Evolutionary conservation across 106 monocot species (phyloP).

Genomic region (Ottelia alismoides): DNA sequence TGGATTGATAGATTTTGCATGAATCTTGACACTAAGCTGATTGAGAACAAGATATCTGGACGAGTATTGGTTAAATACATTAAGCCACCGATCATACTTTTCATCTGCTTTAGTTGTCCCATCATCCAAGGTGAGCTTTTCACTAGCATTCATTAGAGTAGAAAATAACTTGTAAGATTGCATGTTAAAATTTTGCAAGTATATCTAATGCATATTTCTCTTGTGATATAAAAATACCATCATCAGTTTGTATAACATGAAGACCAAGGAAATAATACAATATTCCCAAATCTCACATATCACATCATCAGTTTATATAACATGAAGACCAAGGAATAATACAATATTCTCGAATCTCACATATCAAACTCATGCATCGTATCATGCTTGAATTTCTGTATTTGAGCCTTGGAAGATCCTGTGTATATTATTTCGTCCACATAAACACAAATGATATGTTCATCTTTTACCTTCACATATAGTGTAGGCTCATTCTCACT

Average conservation of each 20-base stretch:
- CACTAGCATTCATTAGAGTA: background rate
- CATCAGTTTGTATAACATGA: no score
- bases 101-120: background rate
- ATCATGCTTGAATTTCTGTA: background rate
- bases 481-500: slow-evolving; percentile 1
- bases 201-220: slow-evolving; percentile 3
- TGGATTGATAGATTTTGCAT: background rate
- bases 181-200: background rate
- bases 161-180: no score
- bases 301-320: background rate
- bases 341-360: slow-evolving; percentile 1
- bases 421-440: no score
- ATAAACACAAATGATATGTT: background rate
- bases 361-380: slow-evolving; percentile 5
- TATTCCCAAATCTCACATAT: no score
- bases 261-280: no score
- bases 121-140: background rate
- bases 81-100: background rate
- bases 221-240: slow-evolving; percentile 1
- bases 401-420: no score
- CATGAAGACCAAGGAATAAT: slow-evolving; percentile 3
- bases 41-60: background rate
- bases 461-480: background rate
- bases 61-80: slow-evolving; percentile 6
- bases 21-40: slow-evolving; percentile 1